These are phyloP conservation scores for Ceratocystis destructans DNA, from an alignment of 2,329 filamentous ascomycete genomes.

Conservation along the genomic window DNA sequence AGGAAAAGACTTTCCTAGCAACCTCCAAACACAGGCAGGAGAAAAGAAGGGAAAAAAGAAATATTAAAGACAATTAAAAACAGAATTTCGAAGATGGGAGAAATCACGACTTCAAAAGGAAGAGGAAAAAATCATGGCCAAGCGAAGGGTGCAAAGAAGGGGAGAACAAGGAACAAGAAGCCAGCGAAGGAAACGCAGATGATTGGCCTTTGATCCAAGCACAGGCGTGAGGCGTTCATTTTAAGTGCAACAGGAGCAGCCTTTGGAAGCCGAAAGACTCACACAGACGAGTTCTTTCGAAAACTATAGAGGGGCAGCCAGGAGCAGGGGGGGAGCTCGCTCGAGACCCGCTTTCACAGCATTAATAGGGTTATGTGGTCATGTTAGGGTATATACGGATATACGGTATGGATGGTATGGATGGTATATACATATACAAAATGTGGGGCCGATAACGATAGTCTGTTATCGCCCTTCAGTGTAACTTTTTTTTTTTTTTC, in stretches of 20 bases:
- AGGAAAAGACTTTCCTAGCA: background rate
- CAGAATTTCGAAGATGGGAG: slow-evolving; percentile 1
- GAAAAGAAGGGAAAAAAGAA: slow-evolving; percentile 12
- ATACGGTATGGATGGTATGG: too few relatives aligned
- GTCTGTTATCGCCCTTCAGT: background rate
- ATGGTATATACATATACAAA: too few relatives aligned
- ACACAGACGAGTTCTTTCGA: too few relatives aligned
- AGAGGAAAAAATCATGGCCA: slow-evolving; percentile 4
- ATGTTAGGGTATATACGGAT: too few relatives aligned
- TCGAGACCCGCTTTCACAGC: background rate
- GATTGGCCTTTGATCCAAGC: slow-evolving; percentile 12
- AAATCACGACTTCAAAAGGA: background rate
- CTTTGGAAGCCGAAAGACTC: slow-evolving; percentile 8
- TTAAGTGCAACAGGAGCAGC: slow-evolving; percentile 6
- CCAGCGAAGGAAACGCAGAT: slow-evolving; percentile 8
- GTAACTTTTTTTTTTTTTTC: slow-evolving; percentile 11
- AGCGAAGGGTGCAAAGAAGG: slow-evolving; percentile 4
- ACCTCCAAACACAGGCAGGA: background rate
- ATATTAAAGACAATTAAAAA: slow-evolving; percentile 18
- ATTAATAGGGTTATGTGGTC: too few relatives aligned
- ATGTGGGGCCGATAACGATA: background rate
- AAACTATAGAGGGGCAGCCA: background rate
- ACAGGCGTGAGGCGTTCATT: background rate
- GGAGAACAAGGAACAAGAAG: background rate
- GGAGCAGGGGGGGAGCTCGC: background rate